A percentile compares a stretch with the other conserved stretches of the same genome.
These are phyloP conservation scores for Chrysoporthe deuterocubensis DNA, from an alignment of 2,329 filamentous ascomycete genomes.

Conservation along the genomic window DNA sequence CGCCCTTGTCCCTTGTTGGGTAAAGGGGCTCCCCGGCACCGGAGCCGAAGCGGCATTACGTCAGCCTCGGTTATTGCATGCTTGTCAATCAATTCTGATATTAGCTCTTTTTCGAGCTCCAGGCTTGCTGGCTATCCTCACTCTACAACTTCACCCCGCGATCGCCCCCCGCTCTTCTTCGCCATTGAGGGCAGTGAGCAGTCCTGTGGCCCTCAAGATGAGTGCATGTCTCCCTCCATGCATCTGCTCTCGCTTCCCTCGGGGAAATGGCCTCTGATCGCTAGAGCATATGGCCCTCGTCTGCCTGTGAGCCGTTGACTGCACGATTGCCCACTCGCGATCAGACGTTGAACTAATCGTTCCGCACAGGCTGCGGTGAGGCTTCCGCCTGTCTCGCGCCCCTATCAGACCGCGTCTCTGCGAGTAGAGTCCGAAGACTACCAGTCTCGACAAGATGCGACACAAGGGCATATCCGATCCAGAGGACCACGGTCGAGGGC, in stretches of 20 bases:
- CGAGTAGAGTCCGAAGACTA: background rate
- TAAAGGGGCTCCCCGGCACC: background rate
- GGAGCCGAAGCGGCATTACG: constrained; percentile 10
- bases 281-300: constrained; percentile 2
- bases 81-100: background rate
- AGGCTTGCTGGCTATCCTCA: background rate
- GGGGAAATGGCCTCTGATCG: background rate
- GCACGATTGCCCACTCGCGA: background rate
- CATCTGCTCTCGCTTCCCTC: background rate
- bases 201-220: constrained; percentile 9
- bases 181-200: constrained; percentile 7
- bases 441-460: background rate
- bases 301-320: constrained; percentile 1
- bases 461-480: background rate
- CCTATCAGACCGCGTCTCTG: background rate
- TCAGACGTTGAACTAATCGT: background rate
- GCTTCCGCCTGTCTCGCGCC: background rate
- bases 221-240: constrained; percentile 18
- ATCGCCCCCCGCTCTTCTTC: background rate
- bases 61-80: constrained; percentile 2
- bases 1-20: too few species aligned
- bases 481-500: background rate
- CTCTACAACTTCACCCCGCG: background rate
- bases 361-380: background rate
- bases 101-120: background rate